These are phyloP conservation scores for Fonsecaea monophora DNA, from an alignment of 2,329 filamentous ascomycete species.

Conservation along the genomic window DNA sequence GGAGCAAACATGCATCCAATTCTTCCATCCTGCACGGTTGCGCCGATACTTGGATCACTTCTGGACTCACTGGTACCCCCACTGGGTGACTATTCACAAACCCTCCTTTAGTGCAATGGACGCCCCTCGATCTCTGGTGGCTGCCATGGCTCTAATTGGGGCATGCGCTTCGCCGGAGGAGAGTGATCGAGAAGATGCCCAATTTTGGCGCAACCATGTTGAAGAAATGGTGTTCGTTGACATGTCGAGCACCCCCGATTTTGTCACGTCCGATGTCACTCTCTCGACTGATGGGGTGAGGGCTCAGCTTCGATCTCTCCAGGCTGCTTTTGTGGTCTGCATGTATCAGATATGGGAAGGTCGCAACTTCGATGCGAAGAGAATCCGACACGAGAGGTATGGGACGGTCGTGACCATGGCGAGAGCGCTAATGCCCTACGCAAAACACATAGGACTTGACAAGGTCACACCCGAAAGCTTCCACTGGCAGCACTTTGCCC, in stretches of 20 bases:
- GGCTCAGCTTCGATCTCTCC: neutral
- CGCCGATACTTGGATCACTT: slow-evolving; percentile 41
- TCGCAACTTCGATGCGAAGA: neutral
- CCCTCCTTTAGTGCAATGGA: slow-evolving; percentile 39
- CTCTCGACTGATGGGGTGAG: too few relatives aligned
- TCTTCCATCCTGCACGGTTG: slow-evolving; percentile 40
- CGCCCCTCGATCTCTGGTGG: slow-evolving; percentile 36
- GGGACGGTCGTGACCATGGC: slow-evolving; percentile 5
- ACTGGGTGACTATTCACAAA: slow-evolving; percentile 43
- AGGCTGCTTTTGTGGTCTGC: slow-evolving; percentile 5
- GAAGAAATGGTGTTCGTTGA: slow-evolving; percentile 9
- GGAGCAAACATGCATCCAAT: slow-evolving; percentile 12
- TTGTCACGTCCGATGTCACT: too few relatives aligned
- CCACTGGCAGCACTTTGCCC: slow-evolving; percentile 31
- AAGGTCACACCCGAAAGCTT: neutral
- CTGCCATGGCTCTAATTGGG: slow-evolving; percentile 43
- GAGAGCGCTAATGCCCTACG: too few relatives aligned
- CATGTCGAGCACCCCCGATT: neutral
- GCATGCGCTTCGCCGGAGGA: slow-evolving; percentile 41
- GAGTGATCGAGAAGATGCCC: slow-evolving; percentile 32
- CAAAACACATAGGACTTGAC: too few relatives aligned
- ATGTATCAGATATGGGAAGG: slow-evolving; percentile 12
- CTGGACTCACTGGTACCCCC: slow-evolving; percentile 44
- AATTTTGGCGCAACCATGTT: slow-evolving; percentile 23
- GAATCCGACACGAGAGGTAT: slow-evolving; percentile 9